phyloP scores from a whole-genome alignment of 2,329 filamentous ascomycete genomes.

The Elsinoe perseae region DNA sequence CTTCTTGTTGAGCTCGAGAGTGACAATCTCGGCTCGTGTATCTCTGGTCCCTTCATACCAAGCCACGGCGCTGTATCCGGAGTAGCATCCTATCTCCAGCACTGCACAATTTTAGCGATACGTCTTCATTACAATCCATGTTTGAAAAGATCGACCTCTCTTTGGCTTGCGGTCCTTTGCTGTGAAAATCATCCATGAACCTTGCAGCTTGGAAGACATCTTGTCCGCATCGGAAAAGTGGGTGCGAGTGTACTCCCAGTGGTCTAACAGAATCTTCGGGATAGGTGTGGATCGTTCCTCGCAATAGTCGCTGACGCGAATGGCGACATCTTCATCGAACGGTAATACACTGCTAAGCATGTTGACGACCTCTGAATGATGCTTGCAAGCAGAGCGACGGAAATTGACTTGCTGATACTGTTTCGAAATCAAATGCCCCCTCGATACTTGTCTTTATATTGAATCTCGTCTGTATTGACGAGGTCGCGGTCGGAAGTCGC shows the following conservation, averaged over 20 bases:
- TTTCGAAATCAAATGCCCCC: too few species aligned
- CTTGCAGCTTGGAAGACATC: not conserved
- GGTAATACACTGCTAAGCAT: not conserved
- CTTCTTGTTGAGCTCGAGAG: not conserved
- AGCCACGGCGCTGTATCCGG: not conserved
- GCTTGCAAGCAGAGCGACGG: too few species aligned
- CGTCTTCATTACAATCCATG: too few species aligned
- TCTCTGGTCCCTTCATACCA: not conserved
- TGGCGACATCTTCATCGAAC: not conserved
- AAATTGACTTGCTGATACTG: too few species aligned
- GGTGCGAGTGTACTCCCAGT: not conserved
- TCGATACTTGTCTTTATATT: too few species aligned
- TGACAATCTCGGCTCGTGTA: not conserved
- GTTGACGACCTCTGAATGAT: not conserved
- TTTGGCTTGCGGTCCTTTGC: not conserved
- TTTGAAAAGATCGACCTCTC: not conserved
- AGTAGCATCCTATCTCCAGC: conserved; percentile 1
- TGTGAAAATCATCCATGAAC: not conserved
- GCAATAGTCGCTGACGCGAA: not conserved
- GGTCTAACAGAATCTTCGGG: not conserved
- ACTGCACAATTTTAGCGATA: not conserved
- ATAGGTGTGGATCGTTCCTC: not conserved
- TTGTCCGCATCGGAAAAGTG: not conserved
- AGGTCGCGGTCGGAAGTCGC: too few species aligned
- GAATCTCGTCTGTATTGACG: too few species aligned